These are phyloP conservation scores for Akanthomyces dipterigenus DNA, from an alignment of 2,329 filamentous ascomycete species.

Conservation along the genomic window DNA sequence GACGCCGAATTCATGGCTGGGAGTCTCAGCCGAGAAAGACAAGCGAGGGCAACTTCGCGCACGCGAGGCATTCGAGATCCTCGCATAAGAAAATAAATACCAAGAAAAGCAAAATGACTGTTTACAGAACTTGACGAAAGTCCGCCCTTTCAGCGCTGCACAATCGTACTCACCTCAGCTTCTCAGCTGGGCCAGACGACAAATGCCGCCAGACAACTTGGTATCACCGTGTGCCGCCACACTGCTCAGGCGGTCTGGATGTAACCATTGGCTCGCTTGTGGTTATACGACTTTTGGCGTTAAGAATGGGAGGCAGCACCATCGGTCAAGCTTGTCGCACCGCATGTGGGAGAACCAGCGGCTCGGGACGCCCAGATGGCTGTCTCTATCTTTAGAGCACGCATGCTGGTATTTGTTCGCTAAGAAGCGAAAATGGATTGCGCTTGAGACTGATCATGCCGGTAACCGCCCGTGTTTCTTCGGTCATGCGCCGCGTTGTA, in stretches of 20 bases:
- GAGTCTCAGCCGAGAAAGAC: no score
- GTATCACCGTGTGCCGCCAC: neutral
- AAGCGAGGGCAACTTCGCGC: neutral
- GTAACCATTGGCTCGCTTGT: constrained; percentile 2
- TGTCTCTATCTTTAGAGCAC: neutral
- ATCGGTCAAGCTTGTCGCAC: neutral
- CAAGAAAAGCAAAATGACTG: neutral
- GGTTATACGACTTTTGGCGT: neutral
- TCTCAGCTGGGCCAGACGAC: neutral
- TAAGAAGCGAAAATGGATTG: constrained; percentile 1
- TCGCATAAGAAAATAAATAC: neutral
- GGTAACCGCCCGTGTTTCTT: neutral
- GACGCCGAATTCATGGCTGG: constrained; percentile 5
- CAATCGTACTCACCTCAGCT: neutral
- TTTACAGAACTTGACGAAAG: neutral
- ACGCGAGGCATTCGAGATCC: neutral
- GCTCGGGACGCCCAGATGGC: neutral
- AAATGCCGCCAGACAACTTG: neutral
- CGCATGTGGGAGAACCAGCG: neutral
- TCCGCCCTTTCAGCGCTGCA: neutral
- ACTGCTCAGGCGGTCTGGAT: neutral
- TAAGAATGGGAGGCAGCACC: neutral
- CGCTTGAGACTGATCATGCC: neutral
- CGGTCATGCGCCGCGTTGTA: neutral
- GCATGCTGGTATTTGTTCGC: neutral